Base-by-base conservation (phyloP, 73 alveolate species). In the Paramecium caudatum region DNA sequence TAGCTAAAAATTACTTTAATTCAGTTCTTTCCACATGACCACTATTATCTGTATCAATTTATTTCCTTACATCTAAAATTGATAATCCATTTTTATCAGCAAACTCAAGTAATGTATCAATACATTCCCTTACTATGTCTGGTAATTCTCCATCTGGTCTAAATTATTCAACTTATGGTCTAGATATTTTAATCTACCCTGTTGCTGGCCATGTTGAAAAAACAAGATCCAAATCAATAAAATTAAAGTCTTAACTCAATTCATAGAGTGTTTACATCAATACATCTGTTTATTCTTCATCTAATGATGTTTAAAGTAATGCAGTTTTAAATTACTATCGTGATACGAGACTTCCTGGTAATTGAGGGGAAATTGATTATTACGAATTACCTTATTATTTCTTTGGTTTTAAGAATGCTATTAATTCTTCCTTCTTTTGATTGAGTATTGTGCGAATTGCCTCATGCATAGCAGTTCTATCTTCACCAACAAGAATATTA, bases 351-450 rank as follows among this genome's bases (percentile, higher is more conserved):
- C 47, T 74, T 1, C 69, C 39, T 16, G 88, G 88, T 4, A 39
- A 74, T 16, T 36, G 10, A 74, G 80, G 46, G 30, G 80, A 23
- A 10, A 55, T 55, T 2, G 80, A 55, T 55, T 55, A 55, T 55
- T 55, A 21, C 3, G 80, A 55, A 55, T 8, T 55, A 12, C 80
- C 80, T 55, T 55, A 10, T 55, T 55, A 55, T 23, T 55, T 55
- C 47, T 74, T 41, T 8, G 88, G 88, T 74, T 74, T 74, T 15
- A 74, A 5, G 43, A 0, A 74, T 3, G 43, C 68, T 25, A 74
- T 74, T 5, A 74, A 27, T 10, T 74, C 88, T 17, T 74, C 88
- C 15, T 74, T 74, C 23, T 74, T 74, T 74, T 74, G 39, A 74
- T 74, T 37, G 0, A 74, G 45, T 21, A 41, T 45, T 10, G 17